phyloP scores from a whole-genome alignment of 139 green algal species.

The Chlamydomonas sphaeroides region DNA sequence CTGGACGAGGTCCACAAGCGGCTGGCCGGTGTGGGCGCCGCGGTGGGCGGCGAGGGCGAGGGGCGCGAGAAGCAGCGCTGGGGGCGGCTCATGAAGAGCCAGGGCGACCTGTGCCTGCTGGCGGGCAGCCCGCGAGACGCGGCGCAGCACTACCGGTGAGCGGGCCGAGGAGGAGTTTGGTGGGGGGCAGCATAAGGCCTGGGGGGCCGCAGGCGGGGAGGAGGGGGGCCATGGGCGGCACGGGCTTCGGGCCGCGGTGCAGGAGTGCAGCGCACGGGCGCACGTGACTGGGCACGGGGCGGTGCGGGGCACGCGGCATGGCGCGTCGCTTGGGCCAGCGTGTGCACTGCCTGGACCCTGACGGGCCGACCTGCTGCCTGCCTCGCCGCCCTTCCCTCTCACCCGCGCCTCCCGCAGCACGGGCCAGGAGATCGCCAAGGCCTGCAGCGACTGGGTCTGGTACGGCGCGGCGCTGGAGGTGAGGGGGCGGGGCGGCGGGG shows the following conservation, averaged over 20 bases:
- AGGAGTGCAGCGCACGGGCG: too few species aligned
- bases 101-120: conserved; percentile 86
- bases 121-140: conserved; percentile 82
- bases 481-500: not conserved
- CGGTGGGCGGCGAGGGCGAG: conserved; percentile 33
- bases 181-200: not conserved
- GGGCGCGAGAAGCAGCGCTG: conserved; percentile 72
- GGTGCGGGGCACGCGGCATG: too few species aligned
- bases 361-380: too few species aligned
- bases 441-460: conserved; percentile 51
- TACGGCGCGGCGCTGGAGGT: conserved; percentile 35
- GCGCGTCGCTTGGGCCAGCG: too few species aligned
- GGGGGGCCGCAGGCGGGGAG: not conserved
- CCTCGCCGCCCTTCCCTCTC: too few species aligned
- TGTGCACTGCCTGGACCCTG: too few species aligned
- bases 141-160: conserved; percentile 59
- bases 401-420: conserved; percentile 27
- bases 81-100: conserved; percentile 82
- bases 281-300: too few species aligned
- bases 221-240: too few species aligned
- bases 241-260: too few species aligned
- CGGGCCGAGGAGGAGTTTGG: not conserved
- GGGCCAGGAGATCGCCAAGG: conserved; percentile 41
- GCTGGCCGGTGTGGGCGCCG: not conserved
- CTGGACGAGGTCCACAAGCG: conserved; percentile 62